A percentile compares a stretch with the other conserved stretches of the same genome.
Evolutionary conservation across 345 rosid genomes (phyloP).

Genomic region (Melaleuca quinquenervia): DNA sequence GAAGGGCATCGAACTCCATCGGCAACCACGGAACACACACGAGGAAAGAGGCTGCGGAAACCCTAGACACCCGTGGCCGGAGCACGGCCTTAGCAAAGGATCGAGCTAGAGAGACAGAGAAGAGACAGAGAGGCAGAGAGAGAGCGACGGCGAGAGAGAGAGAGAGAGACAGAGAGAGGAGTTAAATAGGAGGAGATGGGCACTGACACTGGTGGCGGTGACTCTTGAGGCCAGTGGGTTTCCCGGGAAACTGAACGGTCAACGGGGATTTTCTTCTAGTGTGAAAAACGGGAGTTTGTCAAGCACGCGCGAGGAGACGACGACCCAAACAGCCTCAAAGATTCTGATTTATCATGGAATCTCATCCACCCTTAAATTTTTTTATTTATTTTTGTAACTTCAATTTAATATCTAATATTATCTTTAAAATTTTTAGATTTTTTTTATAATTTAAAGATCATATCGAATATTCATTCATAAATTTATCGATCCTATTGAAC

Average conservation of each 20-base stretch:
- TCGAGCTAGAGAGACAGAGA: neutral
- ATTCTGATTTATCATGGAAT: too few species aligned
- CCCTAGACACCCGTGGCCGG: neutral
- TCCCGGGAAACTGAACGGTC: neutral
- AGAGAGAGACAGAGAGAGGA: neutral
- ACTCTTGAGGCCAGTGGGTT: neutral
- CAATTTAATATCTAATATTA: too few species aligned
- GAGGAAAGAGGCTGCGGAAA: neutral
- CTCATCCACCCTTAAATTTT: too few species aligned
- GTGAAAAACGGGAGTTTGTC: neutral
- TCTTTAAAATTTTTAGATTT: too few species aligned
- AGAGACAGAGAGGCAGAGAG: neutral
- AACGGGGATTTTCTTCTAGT: neutral
- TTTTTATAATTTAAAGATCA: too few species aligned
- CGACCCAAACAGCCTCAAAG: too few species aligned
- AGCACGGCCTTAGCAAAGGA: neutral
- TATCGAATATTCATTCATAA: neutral
- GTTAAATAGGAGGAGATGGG: neutral
- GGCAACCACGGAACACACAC: neutral
- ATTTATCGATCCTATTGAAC: neutral
- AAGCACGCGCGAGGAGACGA: too few species aligned
- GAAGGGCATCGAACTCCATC: neutral
- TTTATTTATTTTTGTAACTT: too few species aligned
- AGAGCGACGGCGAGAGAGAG: neutral
- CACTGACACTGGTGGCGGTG: neutral